These are phyloP conservation scores for Graphium sp. DNA, from an alignment of 2,329 filamentous ascomycete genomes.

Conservation along the genomic window DNA sequence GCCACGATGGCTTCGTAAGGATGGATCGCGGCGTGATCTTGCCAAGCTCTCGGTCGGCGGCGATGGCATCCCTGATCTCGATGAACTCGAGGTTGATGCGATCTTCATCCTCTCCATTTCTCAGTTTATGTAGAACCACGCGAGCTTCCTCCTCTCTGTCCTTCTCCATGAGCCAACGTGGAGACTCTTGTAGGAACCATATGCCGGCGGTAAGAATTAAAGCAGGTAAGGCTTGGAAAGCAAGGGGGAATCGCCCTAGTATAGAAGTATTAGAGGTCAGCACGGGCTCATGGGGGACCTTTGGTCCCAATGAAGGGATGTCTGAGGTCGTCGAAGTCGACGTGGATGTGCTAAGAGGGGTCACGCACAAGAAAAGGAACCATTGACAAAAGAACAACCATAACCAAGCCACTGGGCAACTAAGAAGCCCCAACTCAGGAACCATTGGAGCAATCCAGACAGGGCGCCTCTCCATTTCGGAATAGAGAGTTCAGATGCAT, in stretches of 20 bases:
- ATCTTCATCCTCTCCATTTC: constrained; percentile 12
- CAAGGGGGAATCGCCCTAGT: constrained; percentile 14
- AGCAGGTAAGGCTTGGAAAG: constrained; percentile 12
- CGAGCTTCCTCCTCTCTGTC: constrained; percentile 16
- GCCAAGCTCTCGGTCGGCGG: constrained; percentile 15
- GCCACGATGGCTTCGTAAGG: constrained; percentile 22
- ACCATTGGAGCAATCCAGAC: constrained; percentile 24
- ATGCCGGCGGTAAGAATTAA: constrained; percentile 9
- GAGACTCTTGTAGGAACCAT: constrained; percentile 11
- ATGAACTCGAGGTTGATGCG: constrained; percentile 20
- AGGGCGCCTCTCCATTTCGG: constrained; percentile 19
- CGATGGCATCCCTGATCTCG: constrained; percentile 20
- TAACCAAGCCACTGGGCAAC: constrained; percentile 18
- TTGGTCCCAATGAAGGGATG: background rate
- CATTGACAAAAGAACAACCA: constrained; percentile 11
- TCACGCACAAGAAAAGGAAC: constrained; percentile 12
- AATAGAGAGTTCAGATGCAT: constrained; percentile 22
- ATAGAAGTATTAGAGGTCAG: constrained; percentile 1
- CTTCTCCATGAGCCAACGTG: constrained; percentile 15
- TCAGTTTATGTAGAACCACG: constrained; percentile 15
- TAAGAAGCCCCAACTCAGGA: constrained; percentile 22
- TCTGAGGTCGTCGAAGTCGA: background rate
- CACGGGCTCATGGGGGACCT: no score
- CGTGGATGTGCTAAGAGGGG: background rate
- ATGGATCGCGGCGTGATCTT: constrained; percentile 22